These are phyloP conservation scores for Hypoxylon sp. DNA, from an alignment of 2,329 filamentous ascomycete species.

Conservation along the genomic window DNA sequence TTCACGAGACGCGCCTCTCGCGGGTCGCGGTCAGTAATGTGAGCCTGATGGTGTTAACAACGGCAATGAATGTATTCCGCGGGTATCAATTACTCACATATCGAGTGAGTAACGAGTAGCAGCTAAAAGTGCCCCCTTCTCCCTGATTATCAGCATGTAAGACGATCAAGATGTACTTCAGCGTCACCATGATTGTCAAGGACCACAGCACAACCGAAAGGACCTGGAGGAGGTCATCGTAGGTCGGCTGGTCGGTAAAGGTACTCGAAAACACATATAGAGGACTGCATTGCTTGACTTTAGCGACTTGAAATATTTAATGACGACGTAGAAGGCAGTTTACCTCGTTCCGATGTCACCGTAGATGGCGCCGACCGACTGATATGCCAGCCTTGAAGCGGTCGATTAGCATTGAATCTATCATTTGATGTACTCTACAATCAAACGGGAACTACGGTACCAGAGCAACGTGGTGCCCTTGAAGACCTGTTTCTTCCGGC, in stretches of 20 bases:
- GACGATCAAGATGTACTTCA: slow-evolving; percentile 78
- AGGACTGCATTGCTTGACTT: slow-evolving; percentile 62
- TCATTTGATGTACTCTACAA: slow-evolving; percentile 1
- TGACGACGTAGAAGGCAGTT: slow-evolving; percentile 1
- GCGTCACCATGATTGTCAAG: slow-evolving; percentile 76
- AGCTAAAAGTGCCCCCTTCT: slow-evolving; percentile 78
- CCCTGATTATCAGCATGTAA: slow-evolving; percentile 78
- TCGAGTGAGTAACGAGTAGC: slow-evolving; percentile 74
- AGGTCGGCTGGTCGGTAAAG: slow-evolving; percentile 69
- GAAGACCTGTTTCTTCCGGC: slow-evolving; percentile 57
- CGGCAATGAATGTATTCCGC: not conserved
- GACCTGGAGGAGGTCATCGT: slow-evolving; percentile 73
- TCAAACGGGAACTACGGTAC: slow-evolving; percentile 46
- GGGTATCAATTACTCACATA: slow-evolving; percentile 59
- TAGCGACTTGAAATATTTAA: not conserved
- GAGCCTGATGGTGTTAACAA: slow-evolving; percentile 58
- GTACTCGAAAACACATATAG: slow-evolving; percentile 80
- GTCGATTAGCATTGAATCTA: slow-evolving; percentile 25
- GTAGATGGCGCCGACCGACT: slow-evolving; percentile 77
- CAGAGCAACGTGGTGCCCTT: slow-evolving; percentile 56
- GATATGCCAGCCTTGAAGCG: slow-evolving; percentile 69
- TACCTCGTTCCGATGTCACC: slow-evolving; percentile 73
- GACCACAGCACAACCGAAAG: slow-evolving; percentile 80
- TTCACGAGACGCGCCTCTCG: slow-evolving; percentile 68
- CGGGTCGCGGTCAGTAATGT: slow-evolving; percentile 73